These are phyloP conservation scores for Yamadazyma nakazawae DNA, from an alignment of 805 yeast genomes.

Conservation along the genomic window DNA sequence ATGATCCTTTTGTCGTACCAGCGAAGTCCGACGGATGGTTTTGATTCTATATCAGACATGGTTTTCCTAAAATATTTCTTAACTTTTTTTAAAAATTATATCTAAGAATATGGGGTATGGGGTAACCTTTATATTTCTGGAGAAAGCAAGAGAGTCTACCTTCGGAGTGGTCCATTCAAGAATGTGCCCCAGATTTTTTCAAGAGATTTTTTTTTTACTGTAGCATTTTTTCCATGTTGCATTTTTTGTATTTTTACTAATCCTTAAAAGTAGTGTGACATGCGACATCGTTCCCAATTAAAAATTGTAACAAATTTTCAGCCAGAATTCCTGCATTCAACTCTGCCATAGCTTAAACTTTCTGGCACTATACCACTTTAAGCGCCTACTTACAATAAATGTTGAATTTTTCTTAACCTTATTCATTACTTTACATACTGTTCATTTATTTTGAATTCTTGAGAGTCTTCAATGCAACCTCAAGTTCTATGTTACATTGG, in stretches of 20 bases:
- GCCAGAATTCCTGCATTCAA: too few relatives aligned
- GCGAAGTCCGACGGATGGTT: not conserved
- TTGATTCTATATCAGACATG: constrained; percentile 2
- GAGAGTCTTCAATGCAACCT: not conserved
- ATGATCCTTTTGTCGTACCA: constrained; percentile 36
- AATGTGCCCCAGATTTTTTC: constrained; percentile 7
- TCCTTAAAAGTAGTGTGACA: too few relatives aligned
- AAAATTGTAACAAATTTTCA: not conserved
- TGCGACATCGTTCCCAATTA: constrained; percentile 6
- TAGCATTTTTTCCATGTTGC: not conserved
- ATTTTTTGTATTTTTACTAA: not conserved
- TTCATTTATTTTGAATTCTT: not conserved
- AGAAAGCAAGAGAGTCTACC: too few relatives aligned
- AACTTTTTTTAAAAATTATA: too few relatives aligned
- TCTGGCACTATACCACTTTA: too few relatives aligned
- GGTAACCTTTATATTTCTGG: too few relatives aligned
- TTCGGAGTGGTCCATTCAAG: too few relatives aligned
- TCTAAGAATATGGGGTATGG: too few relatives aligned
- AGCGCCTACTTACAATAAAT: too few relatives aligned
- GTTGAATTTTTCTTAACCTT: not conserved
- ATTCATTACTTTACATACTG: not conserved
- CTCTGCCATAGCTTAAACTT: too few relatives aligned
- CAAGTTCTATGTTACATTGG: not conserved
- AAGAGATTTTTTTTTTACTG: not conserved
- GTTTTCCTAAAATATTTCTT: not conserved